Evolutionary conservation across 1,139 yeast genomes (phyloP).

Genomic region (Suhomyces terraborum): DNA sequence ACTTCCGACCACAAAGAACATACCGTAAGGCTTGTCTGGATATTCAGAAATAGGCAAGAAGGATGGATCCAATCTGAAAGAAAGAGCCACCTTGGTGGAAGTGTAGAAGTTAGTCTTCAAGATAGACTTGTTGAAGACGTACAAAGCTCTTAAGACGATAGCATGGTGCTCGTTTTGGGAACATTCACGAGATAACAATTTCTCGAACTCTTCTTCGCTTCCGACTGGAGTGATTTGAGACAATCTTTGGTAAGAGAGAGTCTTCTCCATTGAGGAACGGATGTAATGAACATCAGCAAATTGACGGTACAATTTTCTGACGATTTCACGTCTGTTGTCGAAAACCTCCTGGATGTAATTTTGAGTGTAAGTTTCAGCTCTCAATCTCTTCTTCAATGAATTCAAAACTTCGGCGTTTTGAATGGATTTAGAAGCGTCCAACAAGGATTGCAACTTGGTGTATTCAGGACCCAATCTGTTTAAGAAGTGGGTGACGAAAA

Average conservation of each 20-base stretch:
- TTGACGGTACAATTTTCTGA: slow-evolving; percentile 83
- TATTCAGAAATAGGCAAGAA: slow-evolving; percentile 85
- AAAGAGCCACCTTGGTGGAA: slow-evolving; percentile 91
- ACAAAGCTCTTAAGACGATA: slow-evolving; percentile 78
- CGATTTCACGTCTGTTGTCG: slow-evolving; percentile 66
- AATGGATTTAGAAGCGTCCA: slow-evolving; percentile 61
- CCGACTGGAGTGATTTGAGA: slow-evolving; percentile 75
- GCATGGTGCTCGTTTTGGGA: slow-evolving; percentile 82
- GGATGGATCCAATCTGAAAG: slow-evolving; percentile 85
- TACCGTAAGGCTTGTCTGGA: slow-evolving; percentile 90
- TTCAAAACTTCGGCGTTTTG: slow-evolving; percentile 75
- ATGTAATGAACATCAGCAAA: slow-evolving; percentile 92
- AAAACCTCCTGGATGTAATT: slow-evolving; percentile 79
- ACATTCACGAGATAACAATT: slow-evolving; percentile 66
- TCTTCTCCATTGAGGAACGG: slow-evolving; percentile 70
- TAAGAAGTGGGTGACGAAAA: slow-evolving; percentile 90
- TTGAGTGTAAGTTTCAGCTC: slow-evolving; percentile 92
- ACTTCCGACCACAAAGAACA: slow-evolving; percentile 94
- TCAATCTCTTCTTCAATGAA: slow-evolving; percentile 82
- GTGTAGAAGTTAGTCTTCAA: slow-evolving; percentile 93
- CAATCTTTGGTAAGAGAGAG: slow-evolving; percentile 86
- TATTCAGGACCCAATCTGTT: slow-evolving; percentile 94
- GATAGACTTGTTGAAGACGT: slow-evolving; percentile 80
- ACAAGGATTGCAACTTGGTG: slow-evolving; percentile 62
- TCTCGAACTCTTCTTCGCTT: slow-evolving; percentile 72